A percentile compares a stretch with the other conserved stretches of the same genome.
Conservation (phyloP, 805 yeast species). For the Pichia nakasei region DNA sequence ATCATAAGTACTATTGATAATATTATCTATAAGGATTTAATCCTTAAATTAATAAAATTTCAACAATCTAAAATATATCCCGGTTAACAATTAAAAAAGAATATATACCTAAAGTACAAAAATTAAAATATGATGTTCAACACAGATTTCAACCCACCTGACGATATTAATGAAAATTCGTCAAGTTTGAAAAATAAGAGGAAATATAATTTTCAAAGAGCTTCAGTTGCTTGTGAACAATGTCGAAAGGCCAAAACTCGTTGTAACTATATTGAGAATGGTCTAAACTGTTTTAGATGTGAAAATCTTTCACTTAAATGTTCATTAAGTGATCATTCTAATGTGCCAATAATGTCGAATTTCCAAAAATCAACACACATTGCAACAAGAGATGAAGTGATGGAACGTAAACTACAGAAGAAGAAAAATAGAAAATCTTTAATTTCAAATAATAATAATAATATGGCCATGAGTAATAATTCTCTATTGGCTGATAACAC, state of each 20-base stretch:
- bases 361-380: conserved; percentile 9
- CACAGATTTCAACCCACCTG: background rate
- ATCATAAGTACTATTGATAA: background rate
- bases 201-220: conserved; percentile 14
- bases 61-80: background rate
- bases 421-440: background rate
- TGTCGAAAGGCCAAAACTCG: conserved; percentile 22
- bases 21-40: background rate
- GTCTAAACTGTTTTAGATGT: conserved; percentile 22
- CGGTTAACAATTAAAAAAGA: background rate
- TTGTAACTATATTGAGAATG: conserved; percentile 18
- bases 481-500: background rate
- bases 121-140: background rate
- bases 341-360: conserved; percentile 7
- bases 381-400: conserved; percentile 1
- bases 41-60: no score
- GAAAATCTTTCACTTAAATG: conserved; percentile 17
- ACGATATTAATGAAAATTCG: background rate
- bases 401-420: background rate
- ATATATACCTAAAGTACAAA: background rate
- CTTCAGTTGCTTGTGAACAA: conserved; percentile 17
- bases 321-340: conserved; percentile 12
- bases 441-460: background rate
- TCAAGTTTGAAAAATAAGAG: conserved; percentile 1
- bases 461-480: background rate